Evolutionary conservation across 2,329 filamentous ascomycete genomes (phyloP).

Genomic region (Beauveria brongniartii): DNA sequence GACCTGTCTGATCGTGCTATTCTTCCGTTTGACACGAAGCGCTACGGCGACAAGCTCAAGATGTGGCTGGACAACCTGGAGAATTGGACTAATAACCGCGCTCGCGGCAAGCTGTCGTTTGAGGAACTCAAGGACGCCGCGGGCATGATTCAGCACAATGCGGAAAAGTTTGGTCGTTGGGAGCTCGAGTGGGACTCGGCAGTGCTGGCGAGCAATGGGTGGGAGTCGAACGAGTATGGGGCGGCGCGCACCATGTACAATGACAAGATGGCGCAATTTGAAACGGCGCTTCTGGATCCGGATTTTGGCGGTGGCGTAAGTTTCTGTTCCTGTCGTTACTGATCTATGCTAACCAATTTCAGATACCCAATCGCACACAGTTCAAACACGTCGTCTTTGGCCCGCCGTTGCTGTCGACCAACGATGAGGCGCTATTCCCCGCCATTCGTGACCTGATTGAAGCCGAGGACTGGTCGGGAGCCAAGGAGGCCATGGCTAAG

Average conservation of each 20-base stretch:
- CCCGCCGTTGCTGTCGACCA: slow-evolving; percentile 67
- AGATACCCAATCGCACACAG: slow-evolving; percentile 81
- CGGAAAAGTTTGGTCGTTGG: slow-evolving; percentile 62
- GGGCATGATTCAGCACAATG: slow-evolving; percentile 42
- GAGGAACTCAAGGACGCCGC: slow-evolving; percentile 46
- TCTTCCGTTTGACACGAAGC: slow-evolving; percentile 69
- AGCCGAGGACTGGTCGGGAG: slow-evolving; percentile 54
- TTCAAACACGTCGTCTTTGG: slow-evolving; percentile 92
- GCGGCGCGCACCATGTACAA: slow-evolving; percentile 69
- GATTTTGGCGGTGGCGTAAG: slow-evolving; percentile 65
- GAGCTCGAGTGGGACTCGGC: slow-evolving; percentile 67
- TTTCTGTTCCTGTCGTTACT: slow-evolving; percentile 19
- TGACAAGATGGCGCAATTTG: slow-evolving; percentile 69
- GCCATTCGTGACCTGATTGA: slow-evolving; percentile 65
- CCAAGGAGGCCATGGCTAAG: slow-evolving; percentile 57
- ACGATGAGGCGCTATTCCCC: slow-evolving; percentile 63
- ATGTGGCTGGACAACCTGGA: slow-evolving; percentile 60
- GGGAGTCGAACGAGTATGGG: slow-evolving; percentile 63
- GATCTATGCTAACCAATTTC: slow-evolving; percentile 13
- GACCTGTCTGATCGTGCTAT: slow-evolving; percentile 77
- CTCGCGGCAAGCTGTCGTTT: slow-evolving; percentile 19
- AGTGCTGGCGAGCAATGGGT: slow-evolving; percentile 63
- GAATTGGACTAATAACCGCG: slow-evolving; percentile 47
- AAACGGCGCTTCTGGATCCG: slow-evolving; percentile 73
- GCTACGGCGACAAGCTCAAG: slow-evolving; percentile 60